These are phyloP conservation scores for Lophiotrema nucula DNA, from an alignment of 495 filamentous ascomycete genomes.

Conservation along the genomic window DNA sequence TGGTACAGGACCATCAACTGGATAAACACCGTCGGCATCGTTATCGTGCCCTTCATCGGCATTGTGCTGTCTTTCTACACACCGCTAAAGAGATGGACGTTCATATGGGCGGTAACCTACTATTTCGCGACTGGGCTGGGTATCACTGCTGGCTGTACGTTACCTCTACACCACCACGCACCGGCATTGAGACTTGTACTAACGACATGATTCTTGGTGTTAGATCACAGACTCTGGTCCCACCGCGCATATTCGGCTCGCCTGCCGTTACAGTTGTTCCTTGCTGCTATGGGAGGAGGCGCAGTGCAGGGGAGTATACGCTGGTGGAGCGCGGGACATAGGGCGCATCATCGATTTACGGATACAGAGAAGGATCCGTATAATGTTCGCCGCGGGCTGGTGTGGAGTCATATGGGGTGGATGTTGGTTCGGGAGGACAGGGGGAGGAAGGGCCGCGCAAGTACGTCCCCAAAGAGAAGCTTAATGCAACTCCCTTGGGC, in stretches of 20 bases:
- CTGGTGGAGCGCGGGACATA: slow-evolving; percentile 95
- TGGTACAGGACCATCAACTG: neutral
- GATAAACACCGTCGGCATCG: neutral
- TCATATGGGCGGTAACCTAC: slow-evolving; percentile 9
- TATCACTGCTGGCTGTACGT: slow-evolving; percentile 14
- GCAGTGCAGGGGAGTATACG: slow-evolving; percentile 92
- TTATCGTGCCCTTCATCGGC: neutral
- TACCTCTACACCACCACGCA: too few relatives aligned
- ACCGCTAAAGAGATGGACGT: neutral
- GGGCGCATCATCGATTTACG: slow-evolving; percentile 96
- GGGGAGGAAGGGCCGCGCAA: slow-evolving; percentile 68
- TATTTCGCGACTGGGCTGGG: slow-evolving; percentile 22
- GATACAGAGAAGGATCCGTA: slow-evolving; percentile 98
- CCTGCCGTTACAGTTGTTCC: slow-evolving; percentile 81
- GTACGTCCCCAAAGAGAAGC: too few relatives aligned
- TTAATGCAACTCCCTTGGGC: too few relatives aligned
- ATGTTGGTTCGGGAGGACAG: slow-evolving; percentile 49
- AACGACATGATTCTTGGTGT: too few relatives aligned
- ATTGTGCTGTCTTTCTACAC: neutral
- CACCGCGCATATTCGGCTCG: slow-evolving; percentile 88
- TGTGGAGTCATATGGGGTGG: slow-evolving; percentile 92
- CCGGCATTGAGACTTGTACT: too few relatives aligned
- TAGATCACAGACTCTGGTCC: slow-evolving; percentile 27
- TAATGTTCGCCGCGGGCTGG: slow-evolving; percentile 90
- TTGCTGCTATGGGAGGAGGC: slow-evolving; percentile 85